Evolutionary conservation across 768 basidiomycete species (phyloP), one percentile per base, ranked within the genome.

Genomic region (Austroboletus eburneus): DNA sequence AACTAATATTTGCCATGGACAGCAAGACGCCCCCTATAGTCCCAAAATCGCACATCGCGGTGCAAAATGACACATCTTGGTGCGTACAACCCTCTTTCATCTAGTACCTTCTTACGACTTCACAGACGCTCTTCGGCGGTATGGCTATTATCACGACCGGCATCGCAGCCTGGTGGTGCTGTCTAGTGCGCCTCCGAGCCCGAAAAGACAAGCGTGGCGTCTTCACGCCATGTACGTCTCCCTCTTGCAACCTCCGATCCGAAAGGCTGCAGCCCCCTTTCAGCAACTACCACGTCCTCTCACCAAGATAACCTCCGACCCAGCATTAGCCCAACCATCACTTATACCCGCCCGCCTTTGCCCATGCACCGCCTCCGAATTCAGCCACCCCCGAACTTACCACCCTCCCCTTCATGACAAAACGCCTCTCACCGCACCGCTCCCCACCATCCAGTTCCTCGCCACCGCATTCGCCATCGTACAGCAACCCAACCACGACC

Each of bases 361-460:
- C 56, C 5, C 51, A 49, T 37, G 17, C 42, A 25, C 43, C 35
- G 16, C 22, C 13, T 36, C 47, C n/a, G n/a, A n/a, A 37, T 54
- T 27, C 59, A 56, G 36, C 62, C 56, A 3, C 45, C 51, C 7
- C 59, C 58, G 10, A 50, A 56, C 35, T 66, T 61, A 59, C 59
- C n/a, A n/a, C n/a, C n/a, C n/a, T n/a, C n/a, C n/a, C 18, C n/a
- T n/a, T n/a, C 55, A 58, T 18, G 48, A 48, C 7, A 56, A 55
- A 9, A 54, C 57, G 76, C 81, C 3, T 72, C 73, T 91, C 8
- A 86, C 85, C 0, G 80, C 80, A 0, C 76, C 85, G 4, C 69
- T 90, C 0, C 88, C 91, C 1, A 74, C 78, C n/a, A 64, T 86
- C 35, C 59, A 79, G 16, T 73, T 77, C 0, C 79, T 92, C 21